Conservation (phyloP, 2,329 filamentous ascomycete genomes). For the Trichoderma asperellum region DNA sequence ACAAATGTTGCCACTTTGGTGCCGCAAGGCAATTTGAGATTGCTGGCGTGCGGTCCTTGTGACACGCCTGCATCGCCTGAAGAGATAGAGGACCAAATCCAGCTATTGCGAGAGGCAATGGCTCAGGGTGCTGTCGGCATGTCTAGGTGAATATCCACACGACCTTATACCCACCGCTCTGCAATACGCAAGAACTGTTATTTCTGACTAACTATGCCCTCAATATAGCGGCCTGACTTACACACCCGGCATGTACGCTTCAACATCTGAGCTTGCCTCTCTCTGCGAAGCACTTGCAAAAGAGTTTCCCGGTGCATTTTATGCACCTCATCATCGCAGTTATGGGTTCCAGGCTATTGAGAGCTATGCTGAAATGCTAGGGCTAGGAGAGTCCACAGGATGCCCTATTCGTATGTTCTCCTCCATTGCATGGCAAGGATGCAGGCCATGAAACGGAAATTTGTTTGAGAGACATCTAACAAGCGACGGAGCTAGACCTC, state of each 20-base stretch:
- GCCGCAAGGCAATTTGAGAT: constrained; percentile 34
- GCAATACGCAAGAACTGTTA: no score
- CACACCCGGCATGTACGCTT: constrained; percentile 37
- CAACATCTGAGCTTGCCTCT: constrained; percentile 33
- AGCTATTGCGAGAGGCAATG: constrained; percentile 33
- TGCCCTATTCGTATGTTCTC: constrained; percentile 34
- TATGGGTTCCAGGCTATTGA: constrained; percentile 34
- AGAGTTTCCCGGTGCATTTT: constrained; percentile 34
- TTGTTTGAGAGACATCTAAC: neutral
- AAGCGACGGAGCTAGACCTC: constrained; percentile 30
- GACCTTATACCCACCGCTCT: neutral
- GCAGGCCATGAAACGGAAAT: neutral
- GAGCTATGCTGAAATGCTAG: constrained; percentile 36
- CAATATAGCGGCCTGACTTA: constrained; percentile 34
- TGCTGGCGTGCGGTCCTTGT: constrained; percentile 35
- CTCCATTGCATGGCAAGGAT: neutral
- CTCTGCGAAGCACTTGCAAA: constrained; percentile 33
- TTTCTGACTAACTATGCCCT: neutral
- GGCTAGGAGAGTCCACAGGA: constrained; percentile 33
- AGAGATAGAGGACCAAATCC: constrained; percentile 33
- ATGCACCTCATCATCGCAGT: constrained; percentile 36
- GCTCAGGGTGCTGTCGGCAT: constrained; percentile 35
- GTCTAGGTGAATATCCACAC: constrained; percentile 31
- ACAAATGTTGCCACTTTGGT: constrained; percentile 36
- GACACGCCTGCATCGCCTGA: constrained; percentile 31